These are phyloP conservation scores for Parietichytrium sp. DNA, from an alignment of 108 stramenopile species.

Conservation along the genomic window DNA sequence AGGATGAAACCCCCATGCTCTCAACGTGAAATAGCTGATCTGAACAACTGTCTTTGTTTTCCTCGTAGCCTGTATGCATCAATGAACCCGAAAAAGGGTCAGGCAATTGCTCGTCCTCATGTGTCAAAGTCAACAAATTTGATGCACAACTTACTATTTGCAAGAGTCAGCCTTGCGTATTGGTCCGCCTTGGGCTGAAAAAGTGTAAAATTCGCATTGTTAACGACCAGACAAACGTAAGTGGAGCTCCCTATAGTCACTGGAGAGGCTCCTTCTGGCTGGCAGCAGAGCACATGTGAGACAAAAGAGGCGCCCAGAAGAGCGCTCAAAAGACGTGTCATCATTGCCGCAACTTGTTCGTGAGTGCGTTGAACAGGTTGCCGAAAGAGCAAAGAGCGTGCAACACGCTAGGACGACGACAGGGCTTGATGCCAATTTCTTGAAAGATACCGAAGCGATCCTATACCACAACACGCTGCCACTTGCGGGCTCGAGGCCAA, in stretches of 20 bases:
- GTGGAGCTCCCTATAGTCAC: slow-evolving; percentile 17
- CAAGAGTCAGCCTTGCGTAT: background rate
- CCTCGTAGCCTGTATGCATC: background rate
- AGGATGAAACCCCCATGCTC: slow-evolving; percentile 31
- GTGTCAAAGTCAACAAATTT: too few relatives aligned
- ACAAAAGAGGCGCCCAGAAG: too few relatives aligned
- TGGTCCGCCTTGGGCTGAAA: slow-evolving; percentile 33
- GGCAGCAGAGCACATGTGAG: too few relatives aligned
- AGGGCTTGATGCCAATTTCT: too few relatives aligned
- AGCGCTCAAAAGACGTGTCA: too few relatives aligned
- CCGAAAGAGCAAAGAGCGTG: too few relatives aligned
- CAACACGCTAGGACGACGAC: too few relatives aligned
- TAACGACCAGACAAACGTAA: slow-evolving; percentile 32
- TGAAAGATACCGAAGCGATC: too few relatives aligned
- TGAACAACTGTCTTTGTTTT: background rate
- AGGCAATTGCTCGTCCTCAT: background rate
- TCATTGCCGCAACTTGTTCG: too few relatives aligned
- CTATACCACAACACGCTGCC: too few relatives aligned
- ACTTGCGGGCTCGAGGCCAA: too few relatives aligned
- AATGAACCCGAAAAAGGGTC: background rate
- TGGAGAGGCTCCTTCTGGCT: background rate
- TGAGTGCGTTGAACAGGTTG: too few relatives aligned
- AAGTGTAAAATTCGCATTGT: background rate
- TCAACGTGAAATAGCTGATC: slow-evolving; percentile 10
- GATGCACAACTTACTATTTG: background rate